phyloP scores from a whole-genome alignment of 202 grass and related monocot species.

The Digitaria exilis region DNA sequence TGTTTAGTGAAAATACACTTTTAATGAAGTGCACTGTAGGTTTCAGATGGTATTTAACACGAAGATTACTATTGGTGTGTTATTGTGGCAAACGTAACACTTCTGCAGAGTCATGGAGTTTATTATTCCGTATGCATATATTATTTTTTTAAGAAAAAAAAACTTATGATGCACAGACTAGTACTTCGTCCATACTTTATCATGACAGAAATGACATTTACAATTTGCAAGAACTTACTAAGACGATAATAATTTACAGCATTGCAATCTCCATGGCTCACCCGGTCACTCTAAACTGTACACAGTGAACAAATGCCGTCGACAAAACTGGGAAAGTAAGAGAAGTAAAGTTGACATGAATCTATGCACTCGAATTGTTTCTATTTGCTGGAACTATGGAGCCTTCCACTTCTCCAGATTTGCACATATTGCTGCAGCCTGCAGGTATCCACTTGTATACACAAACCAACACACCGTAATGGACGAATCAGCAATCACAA shows the following conservation, averaged over 20 bases:
- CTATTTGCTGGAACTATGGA: neutral
- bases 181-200: neutral
- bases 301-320: neutral
- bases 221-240: too few relatives aligned
- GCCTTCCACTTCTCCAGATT: neutral
- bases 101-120: too few relatives aligned
- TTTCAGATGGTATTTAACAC: too few relatives aligned
- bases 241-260: too few relatives aligned
- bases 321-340: slow-evolving; percentile 35
- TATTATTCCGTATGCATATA: too few relatives aligned
- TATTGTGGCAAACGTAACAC: too few relatives aligned
- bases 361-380: slow-evolving; percentile 3
- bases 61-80: too few relatives aligned
- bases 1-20: too few relatives aligned
- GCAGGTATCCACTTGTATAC: slow-evolving; percentile 35
- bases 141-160: too few relatives aligned
- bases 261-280: neutral
- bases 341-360: slow-evolving; percentile 7
- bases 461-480: slow-evolving; percentile 7
- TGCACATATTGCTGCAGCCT: slow-evolving; percentile 1
- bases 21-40: too few relatives aligned
- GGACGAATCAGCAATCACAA: neutral
- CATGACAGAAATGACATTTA: neutral
- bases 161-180: neutral
- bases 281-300: neutral